A percentile compares a stretch with the other conserved stretches of the same genome.
phyloP scores from a whole-genome alignment of 805 yeast species.

The Cyberlindnera maritima region DNA sequence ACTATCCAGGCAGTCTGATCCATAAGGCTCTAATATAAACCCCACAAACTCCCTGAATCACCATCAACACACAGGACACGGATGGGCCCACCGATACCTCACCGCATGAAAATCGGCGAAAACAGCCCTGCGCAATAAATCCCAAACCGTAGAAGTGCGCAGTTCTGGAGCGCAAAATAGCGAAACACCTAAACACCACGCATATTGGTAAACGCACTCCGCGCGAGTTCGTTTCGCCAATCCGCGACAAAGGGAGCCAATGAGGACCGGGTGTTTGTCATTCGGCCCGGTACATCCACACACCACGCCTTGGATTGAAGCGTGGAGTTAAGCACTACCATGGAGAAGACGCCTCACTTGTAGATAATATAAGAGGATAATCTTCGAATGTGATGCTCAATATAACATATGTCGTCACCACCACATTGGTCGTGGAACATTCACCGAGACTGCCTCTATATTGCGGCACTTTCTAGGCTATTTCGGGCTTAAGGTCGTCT shows the following conservation, averaged over 20 bases:
- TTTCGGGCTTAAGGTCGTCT: not conserved
- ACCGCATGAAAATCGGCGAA: not conserved
- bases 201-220: not conserved
- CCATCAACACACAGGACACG: not conserved
- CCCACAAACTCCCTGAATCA: too few relatives aligned
- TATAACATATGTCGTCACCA: too few relatives aligned
- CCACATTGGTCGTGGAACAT: too few relatives aligned
- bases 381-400: too few relatives aligned
- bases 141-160: not conserved
- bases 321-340: not conserved
- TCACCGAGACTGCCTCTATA: too few relatives aligned
- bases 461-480: too few relatives aligned
- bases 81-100: not conserved
- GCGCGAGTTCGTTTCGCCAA: not conserved
- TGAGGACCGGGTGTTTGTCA: conserved; percentile 16
- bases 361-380: too few relatives aligned
- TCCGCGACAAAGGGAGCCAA: conserved; percentile 13
- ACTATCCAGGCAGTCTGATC: too few relatives aligned
- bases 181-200: not conserved
- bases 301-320: not conserved
- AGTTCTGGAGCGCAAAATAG: not conserved
- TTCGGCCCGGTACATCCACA: not conserved
- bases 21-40: too few relatives aligned
- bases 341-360: too few relatives aligned
- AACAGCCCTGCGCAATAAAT: not conserved